Conservation (phyloP, 139 green algal species). For the Asterochloris sp. region DNA sequence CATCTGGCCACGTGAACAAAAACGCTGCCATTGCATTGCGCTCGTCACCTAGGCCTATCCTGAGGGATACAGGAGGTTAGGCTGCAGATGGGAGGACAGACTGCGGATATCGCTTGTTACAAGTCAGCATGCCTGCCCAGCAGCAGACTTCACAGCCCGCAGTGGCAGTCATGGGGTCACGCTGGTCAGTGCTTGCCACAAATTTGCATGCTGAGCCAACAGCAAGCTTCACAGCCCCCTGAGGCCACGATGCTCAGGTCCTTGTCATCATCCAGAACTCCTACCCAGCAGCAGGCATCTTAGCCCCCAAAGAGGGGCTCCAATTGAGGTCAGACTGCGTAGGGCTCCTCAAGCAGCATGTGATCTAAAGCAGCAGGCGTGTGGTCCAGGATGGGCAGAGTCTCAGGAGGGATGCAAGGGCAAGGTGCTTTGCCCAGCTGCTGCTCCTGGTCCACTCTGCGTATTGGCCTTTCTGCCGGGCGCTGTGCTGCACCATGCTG, state of each 20-base stretch:
- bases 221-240: neutral
- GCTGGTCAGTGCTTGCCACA: too few relatives aligned
- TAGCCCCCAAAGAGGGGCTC: too few relatives aligned
- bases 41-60: slow-evolving; percentile 61
- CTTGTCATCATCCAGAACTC: too few relatives aligned
- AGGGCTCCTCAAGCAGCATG: too few relatives aligned
- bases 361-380: too few relatives aligned
- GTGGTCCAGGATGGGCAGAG: too few relatives aligned
- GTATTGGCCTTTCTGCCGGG: neutral
- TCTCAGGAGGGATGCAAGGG: neutral
- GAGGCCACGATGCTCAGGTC: too few relatives aligned
- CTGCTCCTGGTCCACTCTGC: neutral
- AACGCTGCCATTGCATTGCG: slow-evolving; percentile 65
- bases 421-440: neutral
- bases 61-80: slow-evolving; percentile 1
- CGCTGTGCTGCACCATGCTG: neutral
- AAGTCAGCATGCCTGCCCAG: too few relatives aligned
- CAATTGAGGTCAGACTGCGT: too few relatives aligned
- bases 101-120: neutral
- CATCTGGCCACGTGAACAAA: slow-evolving; percentile 69
- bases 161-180: too few relatives aligned
- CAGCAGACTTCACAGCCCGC: too few relatives aligned
- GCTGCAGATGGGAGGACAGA: neutral
- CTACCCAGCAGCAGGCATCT: too few relatives aligned
- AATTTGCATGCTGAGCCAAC: neutral